A percentile compares a stretch with the other conserved stretches of the same genome.
These are phyloP conservation scores for Hypomyces perniciosus DNA, from an alignment of 2,329 filamentous ascomycete species.

Conservation along the genomic window DNA sequence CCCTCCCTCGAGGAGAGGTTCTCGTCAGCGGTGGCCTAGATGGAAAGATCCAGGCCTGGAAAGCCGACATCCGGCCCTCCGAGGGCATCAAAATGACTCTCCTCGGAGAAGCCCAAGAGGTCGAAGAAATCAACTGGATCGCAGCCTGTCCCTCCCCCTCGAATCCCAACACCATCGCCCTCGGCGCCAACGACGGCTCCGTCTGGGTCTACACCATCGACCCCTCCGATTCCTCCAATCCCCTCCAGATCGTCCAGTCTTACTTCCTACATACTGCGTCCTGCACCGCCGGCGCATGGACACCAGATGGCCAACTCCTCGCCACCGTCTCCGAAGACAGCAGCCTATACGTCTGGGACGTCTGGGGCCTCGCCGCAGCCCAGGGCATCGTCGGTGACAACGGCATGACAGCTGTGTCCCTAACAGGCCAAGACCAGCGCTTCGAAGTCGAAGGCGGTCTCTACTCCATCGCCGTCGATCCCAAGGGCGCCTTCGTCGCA, in stretches of 20 bases:
- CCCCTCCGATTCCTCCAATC: slow-evolving; percentile 47
- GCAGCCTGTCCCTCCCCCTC: slow-evolving; percentile 63
- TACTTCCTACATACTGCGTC: slow-evolving; percentile 86
- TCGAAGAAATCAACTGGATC: slow-evolving; percentile 94
- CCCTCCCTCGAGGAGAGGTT: slow-evolving; percentile 74
- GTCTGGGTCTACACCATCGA: slow-evolving; percentile 96
- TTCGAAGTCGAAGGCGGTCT: slow-evolving; percentile 89
- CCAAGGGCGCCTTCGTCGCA: slow-evolving; percentile 71
- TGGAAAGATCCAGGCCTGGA: slow-evolving; percentile 70
- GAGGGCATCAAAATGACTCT: slow-evolving; percentile 51
- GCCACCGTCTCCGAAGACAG: slow-evolving; percentile 86
- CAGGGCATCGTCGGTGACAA: slow-evolving; percentile 45
- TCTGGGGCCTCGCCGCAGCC: slow-evolving; percentile 71
- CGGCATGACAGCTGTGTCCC: slow-evolving; percentile 62
- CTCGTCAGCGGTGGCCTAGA: slow-evolving; percentile 84
- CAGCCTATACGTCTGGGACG: slow-evolving; percentile 87
- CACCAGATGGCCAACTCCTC: slow-evolving; percentile 76
- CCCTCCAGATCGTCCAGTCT: slow-evolving; percentile 78
- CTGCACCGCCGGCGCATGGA: slow-evolving; percentile 89
- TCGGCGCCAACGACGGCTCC: slow-evolving; percentile 84
- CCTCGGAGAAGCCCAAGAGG: slow-evolving; percentile 75
- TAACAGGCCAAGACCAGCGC: slow-evolving; percentile 78
- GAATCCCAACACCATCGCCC: slow-evolving; percentile 74
- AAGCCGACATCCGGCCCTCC: slow-evolving; percentile 40
- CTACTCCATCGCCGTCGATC: slow-evolving; percentile 80